Conservation (phyloP, 345 rosid genomes). For the Erucastrum elatum region DNA sequence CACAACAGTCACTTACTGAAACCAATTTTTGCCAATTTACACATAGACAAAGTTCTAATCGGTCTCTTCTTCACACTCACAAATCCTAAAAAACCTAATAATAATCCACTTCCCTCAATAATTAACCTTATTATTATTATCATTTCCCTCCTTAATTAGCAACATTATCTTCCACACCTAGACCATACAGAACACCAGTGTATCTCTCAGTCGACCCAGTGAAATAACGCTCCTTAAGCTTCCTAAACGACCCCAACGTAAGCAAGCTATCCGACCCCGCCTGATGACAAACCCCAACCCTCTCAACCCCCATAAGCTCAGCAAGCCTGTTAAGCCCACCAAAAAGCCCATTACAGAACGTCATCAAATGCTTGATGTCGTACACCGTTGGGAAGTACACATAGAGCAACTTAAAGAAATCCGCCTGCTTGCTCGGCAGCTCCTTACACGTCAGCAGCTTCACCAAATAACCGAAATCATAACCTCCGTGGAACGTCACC, state of each 20-base stretch:
- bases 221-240: constrained; percentile 81
- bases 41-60: not conserved
- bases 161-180: constrained; percentile 65
- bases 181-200: constrained; percentile 84
- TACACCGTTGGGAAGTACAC: constrained; percentile 72
- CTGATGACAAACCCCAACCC: constrained; percentile 80
- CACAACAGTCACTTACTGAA: not conserved
- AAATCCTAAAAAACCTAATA: not conserved
- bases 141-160: not conserved
- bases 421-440: constrained; percentile 62
- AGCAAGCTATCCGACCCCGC: constrained; percentile 96
- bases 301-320: constrained; percentile 82
- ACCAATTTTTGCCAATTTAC: not conserved
- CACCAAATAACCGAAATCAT: constrained; percentile 84
- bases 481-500: constrained; percentile 90
- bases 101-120: not conserved
- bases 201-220: constrained; percentile 66
- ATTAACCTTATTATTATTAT: not conserved
- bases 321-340: constrained; percentile 94
- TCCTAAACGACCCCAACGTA: constrained; percentile 78
- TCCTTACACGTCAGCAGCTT: constrained; percentile 69
- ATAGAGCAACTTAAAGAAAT: constrained; percentile 64
- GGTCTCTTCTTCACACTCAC: not conserved
- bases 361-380: constrained; percentile 92
- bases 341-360: constrained; percentile 79